A percentile compares a stretch with the other conserved stretches of the same genome.
Evolutionary conservation across 371 early-diverging fungal genomes (phyloP).

Genomic region (Rhizopus stolonifer): DNA sequence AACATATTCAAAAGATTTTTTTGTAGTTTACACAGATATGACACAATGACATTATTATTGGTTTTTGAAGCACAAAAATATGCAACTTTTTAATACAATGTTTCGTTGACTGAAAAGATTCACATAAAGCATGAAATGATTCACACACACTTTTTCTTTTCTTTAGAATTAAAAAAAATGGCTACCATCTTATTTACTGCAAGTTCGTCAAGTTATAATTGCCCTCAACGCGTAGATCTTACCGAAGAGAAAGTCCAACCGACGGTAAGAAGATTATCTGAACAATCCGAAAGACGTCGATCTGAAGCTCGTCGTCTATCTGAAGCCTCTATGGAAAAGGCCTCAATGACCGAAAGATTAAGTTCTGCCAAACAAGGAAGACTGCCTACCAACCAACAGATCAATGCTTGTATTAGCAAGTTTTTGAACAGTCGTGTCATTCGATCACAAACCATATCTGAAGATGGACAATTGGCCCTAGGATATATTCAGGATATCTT

Average conservation of each 20-base stretch:
- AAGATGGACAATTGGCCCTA: constrained; percentile 45
- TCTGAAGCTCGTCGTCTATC: constrained; percentile 2
- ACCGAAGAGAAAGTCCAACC: background rate
- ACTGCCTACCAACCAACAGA: constrained; percentile 62
- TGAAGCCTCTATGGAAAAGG: background rate
- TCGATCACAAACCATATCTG: constrained; percentile 33
- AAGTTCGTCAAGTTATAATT: background rate
- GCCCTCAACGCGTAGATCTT: constrained; percentile 4
- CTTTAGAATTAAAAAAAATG: constrained; percentile 8
- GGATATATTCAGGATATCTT: constrained; percentile 45
- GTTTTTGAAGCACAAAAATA: too few species aligned
- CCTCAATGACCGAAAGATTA: constrained; percentile 9
- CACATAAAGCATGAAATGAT: too few species aligned
- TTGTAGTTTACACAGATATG: too few species aligned
- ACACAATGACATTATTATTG: too few species aligned
- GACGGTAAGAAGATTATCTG: constrained; percentile 5
- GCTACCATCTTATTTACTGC: constrained; percentile 7
- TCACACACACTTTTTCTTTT: constrained; percentile 1
- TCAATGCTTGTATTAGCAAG: background rate
- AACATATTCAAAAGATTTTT: too few species aligned
- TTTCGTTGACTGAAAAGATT: too few species aligned
- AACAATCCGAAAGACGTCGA: background rate
- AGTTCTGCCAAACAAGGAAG: constrained; percentile 51
- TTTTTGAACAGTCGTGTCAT: constrained; percentile 8
- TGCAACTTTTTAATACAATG: too few species aligned